A percentile compares a stretch with the other conserved stretches of the same genome.
Conservation (phyloP, 768 basidiomycete species). For the Pleurotus tuoliensis region DNA sequence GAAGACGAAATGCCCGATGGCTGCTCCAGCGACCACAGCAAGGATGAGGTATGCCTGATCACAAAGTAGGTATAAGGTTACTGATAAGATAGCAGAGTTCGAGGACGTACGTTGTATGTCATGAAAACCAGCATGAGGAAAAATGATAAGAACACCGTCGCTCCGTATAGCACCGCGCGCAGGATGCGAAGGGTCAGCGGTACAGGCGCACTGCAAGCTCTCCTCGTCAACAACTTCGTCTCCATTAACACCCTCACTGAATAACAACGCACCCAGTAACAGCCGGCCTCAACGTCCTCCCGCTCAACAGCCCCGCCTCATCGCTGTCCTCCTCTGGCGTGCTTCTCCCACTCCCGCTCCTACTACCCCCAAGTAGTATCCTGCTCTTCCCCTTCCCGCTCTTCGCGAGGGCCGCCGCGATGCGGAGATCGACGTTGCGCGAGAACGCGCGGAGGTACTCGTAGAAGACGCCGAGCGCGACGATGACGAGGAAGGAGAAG, state of each 20-base stretch:
- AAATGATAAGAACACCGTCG: slow-evolving; percentile 73
- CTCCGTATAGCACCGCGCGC: slow-evolving; percentile 70
- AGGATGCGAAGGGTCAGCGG: slow-evolving; percentile 47
- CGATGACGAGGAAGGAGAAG: slow-evolving; percentile 62
- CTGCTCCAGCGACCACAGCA: slow-evolving; percentile 80
- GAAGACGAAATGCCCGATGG: slow-evolving; percentile 78
- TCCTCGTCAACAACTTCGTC: neutral
- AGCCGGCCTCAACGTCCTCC: slow-evolving; percentile 29
- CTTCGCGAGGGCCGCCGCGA: slow-evolving; percentile 47
- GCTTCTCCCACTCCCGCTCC: slow-evolving; percentile 32
- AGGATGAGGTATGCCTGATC: slow-evolving; percentile 79
- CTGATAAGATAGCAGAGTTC: neutral
- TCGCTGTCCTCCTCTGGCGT: slow-evolving; percentile 42
- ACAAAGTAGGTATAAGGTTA: neutral
- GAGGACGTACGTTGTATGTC: slow-evolving; percentile 83
- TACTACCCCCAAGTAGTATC: neutral
- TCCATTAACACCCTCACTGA: neutral
- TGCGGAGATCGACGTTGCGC: slow-evolving; percentile 51
- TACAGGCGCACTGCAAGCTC: slow-evolving; percentile 40
- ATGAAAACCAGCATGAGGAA: slow-evolving; percentile 96
- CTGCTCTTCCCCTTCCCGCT: slow-evolving; percentile 40
- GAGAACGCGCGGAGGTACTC: slow-evolving; percentile 74
- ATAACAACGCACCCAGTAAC: slow-evolving; percentile 39
- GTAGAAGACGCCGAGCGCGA: slow-evolving; percentile 66
- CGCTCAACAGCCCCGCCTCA: slow-evolving; percentile 54